Evolutionary conservation across 352 stramenopile genomes (phyloP), one percentile per base, ranked within the genome.

Genomic region (Phytophthora hybrid): DNA sequence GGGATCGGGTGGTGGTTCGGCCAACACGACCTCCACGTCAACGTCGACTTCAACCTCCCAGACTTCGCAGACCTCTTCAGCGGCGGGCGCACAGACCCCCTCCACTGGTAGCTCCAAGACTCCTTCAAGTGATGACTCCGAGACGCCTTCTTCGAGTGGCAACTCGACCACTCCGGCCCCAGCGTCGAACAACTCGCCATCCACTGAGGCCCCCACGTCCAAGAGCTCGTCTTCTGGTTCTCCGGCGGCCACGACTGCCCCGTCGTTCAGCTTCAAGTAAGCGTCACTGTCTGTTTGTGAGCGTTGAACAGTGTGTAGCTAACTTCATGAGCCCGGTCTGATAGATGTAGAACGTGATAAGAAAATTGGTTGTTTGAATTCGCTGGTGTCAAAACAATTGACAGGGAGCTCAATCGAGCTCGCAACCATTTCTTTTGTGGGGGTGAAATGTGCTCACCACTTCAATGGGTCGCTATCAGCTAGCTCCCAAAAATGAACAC

Each of bases 241-340:
- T n/a, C 47, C 18, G 47, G 14, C 9, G 47, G 47, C 47, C 47
- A 54, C 47, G 4, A 54, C 19, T 16, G 47, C 47, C n/a, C 47
- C 47, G 47, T 54, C 47, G 19, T 54, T 54, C 47, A 54, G 47
- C 19, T 54, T 52, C 44, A 52, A 52, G 16, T 52, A 23, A 52
- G 47, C 8, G 13, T 13, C 14, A 26, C 4, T 49, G 41, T 19
- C 18, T 3, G 4, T 11, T n/a, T 49, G 16, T 10, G 18, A 21
- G 37, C 16, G 26, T 31, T 31, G 10, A 44, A 44, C 26, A 44
- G 37, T 21, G 41, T 49, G 41, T 49, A n/a, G n/a, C n/a, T n/a
- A n/a, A n/a, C n/a, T n/a, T n/a, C n/a, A n/a, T n/a, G n/a, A n/a
- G n/a, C n/a, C n/a, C n/a, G n/a, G n/a, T n/a, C n/a, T n/a, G n/a